Evolutionary conservation across 225 moss, liverwort and hornwort species (phyloP), one percentile per base, ranked within the genome.

Genomic region (Polytrichum formosum): DNA sequence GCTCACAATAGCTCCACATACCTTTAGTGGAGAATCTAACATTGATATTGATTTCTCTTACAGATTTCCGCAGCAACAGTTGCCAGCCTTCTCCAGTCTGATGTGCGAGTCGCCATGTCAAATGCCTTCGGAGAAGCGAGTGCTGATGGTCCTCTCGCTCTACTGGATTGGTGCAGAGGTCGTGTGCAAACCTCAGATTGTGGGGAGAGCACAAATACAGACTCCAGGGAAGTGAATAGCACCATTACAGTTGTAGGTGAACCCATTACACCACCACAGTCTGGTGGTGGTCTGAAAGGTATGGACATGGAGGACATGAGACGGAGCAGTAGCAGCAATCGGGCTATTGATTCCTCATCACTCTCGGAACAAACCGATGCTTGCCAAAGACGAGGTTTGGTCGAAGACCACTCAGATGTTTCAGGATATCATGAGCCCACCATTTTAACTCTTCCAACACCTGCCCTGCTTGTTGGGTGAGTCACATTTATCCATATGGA

Each of bases 381-480:
- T 72, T 94, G 85, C 26, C 92, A 86, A 79, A 82, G 90, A 74
- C 80, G 88, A 75, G 84, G 82, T 6, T 67, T 84, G 25, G 81
- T 79, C 68, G 92, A 92, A 31, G 90, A 92, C 56, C 88, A 87
- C 72, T 80, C 77, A 55, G 91, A 94, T 70, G 69, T 84, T 28
- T 77, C 83, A 72, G 81, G 88, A 28, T 81, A 35, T 70, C 74
- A 76, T 67, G 93, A 90, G 56, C 83, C 90, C 60, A 80, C 89
- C 23, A 78, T 92, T 64, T 74, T 90, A 76, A 84, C 85, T 31
- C 90, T 98, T 69, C 90, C 98, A 58, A 81, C 81, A 23, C 94
- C 98, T 55, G 91, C 91, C 8, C 70, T 98, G 28, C 90, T 98
- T 64, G 91, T 98, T 58, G 98, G 98, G 98, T 98, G 88, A 71